Conservation (phyloP, 345 rosid species). For the Populus deltoides region DNA sequence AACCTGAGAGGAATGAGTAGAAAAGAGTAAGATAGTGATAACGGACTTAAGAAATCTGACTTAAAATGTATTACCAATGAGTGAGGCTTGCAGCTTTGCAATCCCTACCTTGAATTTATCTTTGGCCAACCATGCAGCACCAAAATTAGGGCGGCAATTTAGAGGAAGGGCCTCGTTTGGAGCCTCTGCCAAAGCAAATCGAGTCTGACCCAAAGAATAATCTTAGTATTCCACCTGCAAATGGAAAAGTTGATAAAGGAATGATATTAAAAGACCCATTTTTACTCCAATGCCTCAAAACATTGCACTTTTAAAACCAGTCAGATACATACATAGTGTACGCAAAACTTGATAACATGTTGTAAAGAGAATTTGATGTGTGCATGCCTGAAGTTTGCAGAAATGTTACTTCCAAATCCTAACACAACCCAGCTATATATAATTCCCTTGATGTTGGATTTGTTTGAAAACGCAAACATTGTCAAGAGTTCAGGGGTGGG, state of each 20-base stretch:
- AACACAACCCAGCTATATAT: not conserved
- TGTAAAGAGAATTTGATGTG: not conserved
- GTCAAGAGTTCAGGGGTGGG: not conserved
- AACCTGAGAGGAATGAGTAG: constrained; percentile 43
- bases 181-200: constrained; percentile 72
- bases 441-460: not conserved
- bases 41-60: not conserved
- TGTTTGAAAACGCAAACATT: not conserved
- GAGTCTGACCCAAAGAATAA: constrained; percentile 55
- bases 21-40: not conserved
- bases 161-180: constrained; percentile 89
- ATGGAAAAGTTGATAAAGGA: not conserved
- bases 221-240: constrained; percentile 79
- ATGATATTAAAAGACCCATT: not conserved
- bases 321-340: not conserved
- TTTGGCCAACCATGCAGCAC: constrained; percentile 68
- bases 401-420: not conserved
- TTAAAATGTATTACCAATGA: not conserved
- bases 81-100: constrained; percentile 6
- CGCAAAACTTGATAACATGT: not conserved
- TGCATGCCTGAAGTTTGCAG: not conserved
- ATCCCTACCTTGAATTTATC: constrained; percentile 68
- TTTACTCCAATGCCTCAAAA: not conserved
- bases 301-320: not conserved
- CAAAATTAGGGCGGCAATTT: constrained; percentile 79